Evolutionary conservation across 2,329 filamentous ascomycete genomes (phyloP), one percentile per base, ranked within the genome.

Genomic region (Arthroderma sp.): DNA sequence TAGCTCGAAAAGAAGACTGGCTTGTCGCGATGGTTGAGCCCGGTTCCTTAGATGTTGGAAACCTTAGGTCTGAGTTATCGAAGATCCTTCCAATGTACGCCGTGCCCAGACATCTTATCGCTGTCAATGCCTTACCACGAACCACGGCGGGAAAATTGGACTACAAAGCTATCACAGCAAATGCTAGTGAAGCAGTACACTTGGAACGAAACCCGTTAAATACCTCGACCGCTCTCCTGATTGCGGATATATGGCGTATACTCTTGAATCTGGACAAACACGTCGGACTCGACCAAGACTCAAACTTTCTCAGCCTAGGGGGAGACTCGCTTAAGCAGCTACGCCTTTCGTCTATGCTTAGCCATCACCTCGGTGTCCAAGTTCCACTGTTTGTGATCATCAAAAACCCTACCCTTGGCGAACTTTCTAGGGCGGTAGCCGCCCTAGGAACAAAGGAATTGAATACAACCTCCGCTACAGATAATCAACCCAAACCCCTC

Each of bases 21-120:
- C n/a, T 56, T 9, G 37, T 40, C 10, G 42, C 42, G 10, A 30
- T 39, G 29, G 38, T 45, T 7, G 37, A 30, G 5, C 43, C 43
- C 4, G 37, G 10, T 4, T 39, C 40, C 27, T 36, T 42, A 6
- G 38, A 45, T 10, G 28, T 44, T 11, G 29, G 15, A 11, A 37
- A 29, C 29, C 48, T 39, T 42, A 36, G 11, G 29, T 11, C 15
- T n/a, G 29, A 27, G 10, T 40, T 33, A 37, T 9, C 7, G 10
- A 34, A 36, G 11, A 22, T 40, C 7, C 42, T 51, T 5, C 50
- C 50, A 1, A 29, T 36, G 9, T 29, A 42, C n/a, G 38, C 38
- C 22, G 28, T 33, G 4, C 39, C 44, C 4, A 31, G 40, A 6
- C 6, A 31, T 5, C 27, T 46, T 7, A 9, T 38, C 27, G 31